These are phyloP conservation scores for Alternaria infectoria DNA, from an alignment of 2,329 filamentous ascomycete genomes.

Conservation along the genomic window DNA sequence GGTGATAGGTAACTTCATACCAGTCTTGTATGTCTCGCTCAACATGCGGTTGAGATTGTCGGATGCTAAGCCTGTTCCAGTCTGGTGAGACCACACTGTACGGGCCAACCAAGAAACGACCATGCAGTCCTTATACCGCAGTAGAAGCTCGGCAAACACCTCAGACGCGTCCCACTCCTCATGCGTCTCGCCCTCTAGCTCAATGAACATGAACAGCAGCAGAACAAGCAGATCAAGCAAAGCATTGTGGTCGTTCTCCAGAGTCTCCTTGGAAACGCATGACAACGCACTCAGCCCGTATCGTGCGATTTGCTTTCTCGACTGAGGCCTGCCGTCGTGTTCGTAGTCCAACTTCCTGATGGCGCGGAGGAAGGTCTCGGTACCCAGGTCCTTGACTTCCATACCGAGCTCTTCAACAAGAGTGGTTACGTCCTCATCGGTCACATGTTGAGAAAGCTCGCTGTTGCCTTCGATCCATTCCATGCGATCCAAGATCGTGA, in stretches of 20 bases:
- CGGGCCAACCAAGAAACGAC: conserved; percentile 45
- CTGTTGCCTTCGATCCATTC: conserved; percentile 79
- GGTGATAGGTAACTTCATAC: conserved; percentile 39
- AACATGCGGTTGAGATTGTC: conserved; percentile 31
- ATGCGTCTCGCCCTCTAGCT: conserved; percentile 73
- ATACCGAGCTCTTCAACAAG: conserved; percentile 69
- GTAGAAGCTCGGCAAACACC: conserved; percentile 70
- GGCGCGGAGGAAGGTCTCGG: conserved; percentile 59
- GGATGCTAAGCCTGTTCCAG: conserved; percentile 36
- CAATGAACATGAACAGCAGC: conserved; percentile 74
- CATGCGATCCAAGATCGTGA: conserved; percentile 68
- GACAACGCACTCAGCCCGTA: conserved; percentile 80
- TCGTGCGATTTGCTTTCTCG: conserved; percentile 64
- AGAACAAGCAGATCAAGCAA: conserved; percentile 84
- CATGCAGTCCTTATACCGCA: conserved; percentile 44
- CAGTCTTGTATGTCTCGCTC: conserved; percentile 31
- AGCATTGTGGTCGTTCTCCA: conserved; percentile 73
- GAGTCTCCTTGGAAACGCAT: conserved; percentile 78
- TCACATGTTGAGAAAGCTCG: conserved; percentile 78
- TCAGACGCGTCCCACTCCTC: conserved; percentile 66
- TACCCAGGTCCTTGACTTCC: conserved; percentile 53
- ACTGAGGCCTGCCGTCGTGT: conserved; percentile 45
- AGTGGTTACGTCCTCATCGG: conserved; percentile 69
- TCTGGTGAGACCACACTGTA: conserved; percentile 42
- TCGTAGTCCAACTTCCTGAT: conserved; percentile 57